Base-by-base conservation (phyloP, 2,329 filamentous ascomycete species). In the Ascochyta viciae-villosae region DNA sequence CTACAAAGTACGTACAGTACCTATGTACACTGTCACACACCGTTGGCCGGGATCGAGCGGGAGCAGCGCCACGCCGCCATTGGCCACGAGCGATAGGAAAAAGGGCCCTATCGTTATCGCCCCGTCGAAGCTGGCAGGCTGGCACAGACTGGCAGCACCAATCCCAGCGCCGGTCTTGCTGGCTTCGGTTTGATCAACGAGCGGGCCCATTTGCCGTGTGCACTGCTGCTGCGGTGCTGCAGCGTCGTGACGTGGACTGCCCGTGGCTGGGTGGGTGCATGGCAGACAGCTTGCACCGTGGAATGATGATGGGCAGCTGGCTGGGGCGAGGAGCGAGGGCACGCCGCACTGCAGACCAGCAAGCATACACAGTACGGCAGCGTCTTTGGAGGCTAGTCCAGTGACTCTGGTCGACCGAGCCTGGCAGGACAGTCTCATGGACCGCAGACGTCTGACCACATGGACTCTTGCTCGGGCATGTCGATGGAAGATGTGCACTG, bases 161-260 rank as follows among this genome's bases (percentile, higher is more conserved):
- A 61, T 65, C 56, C 62, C 54, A 51, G 58, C 55, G 54, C 57
- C 50, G 58, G 62, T 57, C 60, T 57, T 29, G 52, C 58, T 62
- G 58, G 61, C 57, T 58, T 65, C 58, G 59, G 65, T 65, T 69
- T 72, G 70, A 73, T 70, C 68, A 68, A 49, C 68, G 56, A 48
- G 43, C 61, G 60, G 63, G 58, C 52, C 57, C 49, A 54, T 44
- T 48, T 50, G 41, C 60, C 57, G 53, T 53, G 49, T 48, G 44
- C 41, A 48, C 38, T 43, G 42, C 50, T 37, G 35, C 57, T 54
- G 59, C 60, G 39, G 54, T 37, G 35, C 57, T 54, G 59, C 60
- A 56, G 50, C 50, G 57, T 66, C 57, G 61, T 68, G 63, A 65
- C 64, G 67, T 66, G 61, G 39, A 54, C 47, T 35, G 49, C 16